Evolutionary conservation across 805 yeast species (phyloP).

Genomic region (Wickerhamomyces queroliae): DNA sequence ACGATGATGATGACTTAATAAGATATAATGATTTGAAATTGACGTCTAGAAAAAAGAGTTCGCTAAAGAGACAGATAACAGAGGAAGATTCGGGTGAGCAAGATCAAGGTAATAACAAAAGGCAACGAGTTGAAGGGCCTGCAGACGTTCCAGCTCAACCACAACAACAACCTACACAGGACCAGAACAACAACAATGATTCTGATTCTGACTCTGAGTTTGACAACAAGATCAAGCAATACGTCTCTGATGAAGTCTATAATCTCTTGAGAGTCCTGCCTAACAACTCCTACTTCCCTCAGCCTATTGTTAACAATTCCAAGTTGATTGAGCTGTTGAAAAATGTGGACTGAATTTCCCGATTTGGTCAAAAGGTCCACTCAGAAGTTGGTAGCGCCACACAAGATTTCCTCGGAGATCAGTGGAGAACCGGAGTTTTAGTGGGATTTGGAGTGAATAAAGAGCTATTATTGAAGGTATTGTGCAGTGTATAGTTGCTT

Average conservation of each 20-base stretch:
- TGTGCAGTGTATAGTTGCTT: too few relatives aligned
- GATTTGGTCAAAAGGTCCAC: not conserved
- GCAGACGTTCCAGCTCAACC: too few relatives aligned
- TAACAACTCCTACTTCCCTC: conserved; percentile 43
- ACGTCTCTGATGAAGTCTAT: conserved; percentile 35
- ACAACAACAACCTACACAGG: too few relatives aligned
- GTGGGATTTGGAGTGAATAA: too few relatives aligned
- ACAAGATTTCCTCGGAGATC: too few relatives aligned
- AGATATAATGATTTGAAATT: conserved; percentile 24
- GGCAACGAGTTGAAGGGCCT: too few relatives aligned
- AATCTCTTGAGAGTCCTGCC: conserved; percentile 55
- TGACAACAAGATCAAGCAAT: conserved; percentile 5
- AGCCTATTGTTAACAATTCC: conserved; percentile 46
- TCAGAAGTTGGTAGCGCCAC: too few relatives aligned
- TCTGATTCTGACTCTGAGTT: conserved; percentile 2
- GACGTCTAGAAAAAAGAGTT: conserved; percentile 3
- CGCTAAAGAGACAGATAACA: conserved; percentile 18
- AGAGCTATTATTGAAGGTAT: too few relatives aligned
- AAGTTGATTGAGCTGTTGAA: conserved; percentile 30
- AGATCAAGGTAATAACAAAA: not conserved
- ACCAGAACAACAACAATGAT: conserved; percentile 1
- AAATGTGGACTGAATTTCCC: not conserved
- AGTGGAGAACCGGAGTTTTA: too few relatives aligned
- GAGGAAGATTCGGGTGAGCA: conserved; percentile 2
- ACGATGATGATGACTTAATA: conserved; percentile 17